Evolutionary conservation across 371 early-diverging fungal genomes (phyloP), one percentile per base, ranked within the genome.

Genomic region (Chytridium lagenaria): DNA sequence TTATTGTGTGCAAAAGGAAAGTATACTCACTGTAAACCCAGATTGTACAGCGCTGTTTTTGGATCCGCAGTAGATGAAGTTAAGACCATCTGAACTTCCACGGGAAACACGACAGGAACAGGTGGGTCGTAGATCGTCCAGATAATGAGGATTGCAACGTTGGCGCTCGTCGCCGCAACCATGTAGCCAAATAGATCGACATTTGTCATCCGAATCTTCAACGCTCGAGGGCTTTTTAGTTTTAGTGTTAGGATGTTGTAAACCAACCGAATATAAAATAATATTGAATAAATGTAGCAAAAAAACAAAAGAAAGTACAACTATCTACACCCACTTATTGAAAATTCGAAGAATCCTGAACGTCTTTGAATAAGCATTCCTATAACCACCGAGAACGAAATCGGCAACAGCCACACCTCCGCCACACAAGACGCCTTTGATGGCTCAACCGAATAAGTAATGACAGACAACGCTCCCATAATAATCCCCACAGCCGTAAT

Each of bases 301-400:
- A n/a, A n/a, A n/a, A n/a, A n/a, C n/a, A n/a, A n/a, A n/a, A n/a
- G n/a, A n/a, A n/a, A n/a, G n/a, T n/a, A n/a, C n/a, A n/a, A 61
- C 5, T 23, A 61, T 7, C 36, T 7, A 26, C 59, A 70, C 63
- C n/a, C 44, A 70, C 70, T 71, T 71, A 44, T 71, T 71, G 66
- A 71, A 71, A 31, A 71, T 71, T 10, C 71, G 71, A 5, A 71
- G 23, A 37, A 71, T 71, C 22, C 71, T 64, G 66, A 71, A 71
- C 2, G 71, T 71, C 66, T 71, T 71, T 40, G 71, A 63, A 71
- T 71, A 2, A 71, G 33, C 31, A 44, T 50, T 10, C 65, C 71
- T 7, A 63, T 33, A 15, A 65, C 66, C n/a, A 71, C 40, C 10
- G 71, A 71, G 36, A 40, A 63, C 31, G 71, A 30, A 16, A 71